Evolutionary conservation across 2,329 filamentous ascomycete species (phyloP), one percentile per base, ranked within the genome.

Genomic region (Fusarium decemcellulare): DNA sequence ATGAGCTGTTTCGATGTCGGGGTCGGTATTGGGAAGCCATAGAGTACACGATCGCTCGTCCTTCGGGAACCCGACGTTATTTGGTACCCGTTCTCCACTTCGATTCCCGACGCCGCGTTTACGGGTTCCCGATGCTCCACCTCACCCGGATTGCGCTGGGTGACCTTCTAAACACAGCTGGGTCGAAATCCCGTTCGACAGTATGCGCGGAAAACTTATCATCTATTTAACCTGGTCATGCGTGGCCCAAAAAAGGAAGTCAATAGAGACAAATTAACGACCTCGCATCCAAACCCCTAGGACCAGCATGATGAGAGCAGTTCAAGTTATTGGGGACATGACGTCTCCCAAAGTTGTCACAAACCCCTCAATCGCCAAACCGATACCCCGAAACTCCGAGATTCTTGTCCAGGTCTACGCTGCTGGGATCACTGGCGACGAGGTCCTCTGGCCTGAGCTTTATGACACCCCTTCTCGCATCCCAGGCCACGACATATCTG

Each of bases 401-500:
- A 68, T 81, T 2, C 74, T 81, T 7, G 59, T 81, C 55, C 69
- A 59, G 4, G 77, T 81, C 0, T 54, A 77, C 12, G 75, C 79
- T 1, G 78, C 79, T 0, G 79, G 77, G 4, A 59, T 81, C 47
- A 81, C 79, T 0, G 77, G 73, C 23, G 77, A 80, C 52, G 80
- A 81, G 34, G 48, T 79, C 3, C 59, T 68, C 1, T 81, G 80
- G 80, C 70, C 66, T 2, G 80, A 80, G 5, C 48, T 79, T 1
- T 80, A 80, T 61, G 43, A 68, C 3, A 74, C 71, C 0, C 57
- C 74, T 2, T 44, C 59, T 3, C 71, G 74, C 4, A 75, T 81
- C 12, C 80, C 79, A 0, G 80, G 79, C 0, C 79, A 80, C 44
- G 79, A 81, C 29, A 61, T 81, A 16, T 80, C 79, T 4, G 79